A percentile compares a stretch with the other conserved stretches of the same genome.
Conservation (phyloP, 2,329 filamentous ascomycete genomes). For the Ceratocystiopsis minuta region DNA sequence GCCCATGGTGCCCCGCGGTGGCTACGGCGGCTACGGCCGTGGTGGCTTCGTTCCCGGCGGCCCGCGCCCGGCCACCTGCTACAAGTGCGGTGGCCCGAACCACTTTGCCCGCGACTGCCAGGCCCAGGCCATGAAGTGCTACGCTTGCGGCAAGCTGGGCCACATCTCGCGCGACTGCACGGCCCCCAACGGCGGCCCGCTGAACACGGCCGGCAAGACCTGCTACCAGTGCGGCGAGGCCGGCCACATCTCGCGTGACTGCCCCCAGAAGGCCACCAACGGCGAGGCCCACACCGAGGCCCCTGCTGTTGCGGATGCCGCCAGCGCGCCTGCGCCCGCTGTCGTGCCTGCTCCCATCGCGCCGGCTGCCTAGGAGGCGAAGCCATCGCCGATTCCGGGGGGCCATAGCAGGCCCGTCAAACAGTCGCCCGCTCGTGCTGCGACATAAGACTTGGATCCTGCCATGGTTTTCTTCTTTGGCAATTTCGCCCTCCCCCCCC, state of each 20-base stretch:
- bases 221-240: constrained; percentile 96
- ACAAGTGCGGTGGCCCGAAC: constrained; percentile 74
- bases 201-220: constrained; percentile 93
- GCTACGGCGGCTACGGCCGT: constrained; percentile 43
- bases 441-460: neutral
- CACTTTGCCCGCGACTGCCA: constrained; percentile 98
- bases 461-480: too few species aligned
- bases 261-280: constrained; percentile 51
- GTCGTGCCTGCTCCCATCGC: constrained; percentile 25
- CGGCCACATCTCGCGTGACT: constrained; percentile 91
- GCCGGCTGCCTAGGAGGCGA: constrained; percentile 12
- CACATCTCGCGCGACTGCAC: constrained; percentile 93
- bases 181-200: constrained; percentile 82
- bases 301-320: constrained; percentile 22
- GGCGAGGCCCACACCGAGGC: constrained; percentile 30
- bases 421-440: too few species aligned
- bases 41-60: constrained; percentile 53
- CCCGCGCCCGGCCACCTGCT: constrained; percentile 51
- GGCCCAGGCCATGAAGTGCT: constrained; percentile 97
- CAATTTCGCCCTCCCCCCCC: too few species aligned
- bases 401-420: too few species aligned
- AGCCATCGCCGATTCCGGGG: too few species aligned
- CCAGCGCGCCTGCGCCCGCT: constrained; percentile 18
- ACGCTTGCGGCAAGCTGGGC: constrained; percentile 86
- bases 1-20: constrained; percentile 41